Evolutionary conservation across 371 early-diverging fungal genomes (phyloP).

Genomic region (Apophysomyces ossiformis): DNA sequence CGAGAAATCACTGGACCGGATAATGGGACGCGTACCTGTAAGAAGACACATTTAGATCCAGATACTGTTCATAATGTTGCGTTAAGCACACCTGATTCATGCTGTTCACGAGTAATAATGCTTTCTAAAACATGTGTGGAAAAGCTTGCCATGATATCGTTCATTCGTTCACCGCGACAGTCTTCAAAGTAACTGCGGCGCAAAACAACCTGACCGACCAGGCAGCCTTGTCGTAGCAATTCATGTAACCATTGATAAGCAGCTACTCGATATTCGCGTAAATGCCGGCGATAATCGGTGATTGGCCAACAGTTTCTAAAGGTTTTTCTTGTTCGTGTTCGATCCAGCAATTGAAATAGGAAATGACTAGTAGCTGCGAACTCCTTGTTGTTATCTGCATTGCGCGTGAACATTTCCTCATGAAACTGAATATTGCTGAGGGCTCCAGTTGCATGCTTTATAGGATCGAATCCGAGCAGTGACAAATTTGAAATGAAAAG

Average conservation of each 20-base stretch:
- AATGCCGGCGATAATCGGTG: conserved; percentile 30
- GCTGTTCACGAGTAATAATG: conserved; percentile 4
- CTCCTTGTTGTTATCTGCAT: conserved; percentile 34
- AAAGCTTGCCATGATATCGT: conserved; percentile 35
- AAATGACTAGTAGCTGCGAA: conserved; percentile 44
- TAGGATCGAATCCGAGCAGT: conserved; percentile 27
- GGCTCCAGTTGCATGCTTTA: conserved; percentile 16
- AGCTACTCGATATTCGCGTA: conserved; percentile 37
- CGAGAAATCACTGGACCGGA: not conserved
- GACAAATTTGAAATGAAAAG: conserved; percentile 13
- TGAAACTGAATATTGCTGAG: conserved; percentile 23
- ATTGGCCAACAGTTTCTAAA: conserved; percentile 50
- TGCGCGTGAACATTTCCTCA: conserved; percentile 25
- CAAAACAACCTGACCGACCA: conserved; percentile 29
- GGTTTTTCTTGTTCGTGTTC: conserved; percentile 12
- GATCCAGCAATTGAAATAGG: conserved; percentile 34
- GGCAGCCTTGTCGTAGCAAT: conserved; percentile 24
- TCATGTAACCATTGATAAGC: conserved; percentile 44
- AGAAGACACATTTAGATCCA: not conserved
- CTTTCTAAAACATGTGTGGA: conserved; percentile 29
- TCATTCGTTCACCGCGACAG: conserved; percentile 38
- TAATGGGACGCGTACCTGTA: not conserved
- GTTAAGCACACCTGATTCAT: not conserved
- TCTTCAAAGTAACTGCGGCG: conserved; percentile 48
- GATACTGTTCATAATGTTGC: not conserved